Conservation (phyloP, 1,284 basidiomycete species). For the Mycosarcoma maydis region DNA sequence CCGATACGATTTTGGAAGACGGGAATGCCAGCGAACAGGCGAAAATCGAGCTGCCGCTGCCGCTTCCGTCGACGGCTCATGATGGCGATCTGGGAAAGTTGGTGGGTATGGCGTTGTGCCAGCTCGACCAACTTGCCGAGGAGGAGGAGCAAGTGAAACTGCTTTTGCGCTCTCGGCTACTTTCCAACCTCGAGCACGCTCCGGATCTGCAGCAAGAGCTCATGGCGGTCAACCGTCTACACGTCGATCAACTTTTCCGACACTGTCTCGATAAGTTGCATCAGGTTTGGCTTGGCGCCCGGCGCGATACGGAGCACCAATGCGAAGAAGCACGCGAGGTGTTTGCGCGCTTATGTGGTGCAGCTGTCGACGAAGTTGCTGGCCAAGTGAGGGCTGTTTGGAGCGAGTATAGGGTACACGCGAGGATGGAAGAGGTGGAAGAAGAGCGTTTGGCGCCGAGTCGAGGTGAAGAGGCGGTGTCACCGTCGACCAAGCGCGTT, state of each 20-base stretch:
- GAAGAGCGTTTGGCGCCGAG: neutral
- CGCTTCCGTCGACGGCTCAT: neutral
- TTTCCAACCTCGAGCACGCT: constrained; percentile 2
- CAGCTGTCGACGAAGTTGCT: constrained; percentile 29
- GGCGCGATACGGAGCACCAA: neutral
- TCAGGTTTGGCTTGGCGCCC: constrained; percentile 20
- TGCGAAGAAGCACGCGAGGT: constrained; percentile 3
- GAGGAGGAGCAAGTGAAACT: constrained; percentile 13
- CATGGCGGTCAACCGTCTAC: constrained; percentile 2
- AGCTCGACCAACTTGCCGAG: constrained; percentile 20
- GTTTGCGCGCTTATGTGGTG: constrained; percentile 9
- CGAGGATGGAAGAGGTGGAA: neutral
- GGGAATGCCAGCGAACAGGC: constrained; percentile 8
- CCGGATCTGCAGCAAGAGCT: constrained; percentile 1
- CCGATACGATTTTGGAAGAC: constrained; percentile 34
- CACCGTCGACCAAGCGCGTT: constrained; percentile 2
- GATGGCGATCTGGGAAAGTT: neutral
- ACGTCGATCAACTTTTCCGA: constrained; percentile 21
- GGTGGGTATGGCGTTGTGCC: constrained; percentile 22
- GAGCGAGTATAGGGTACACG: constrained; percentile 4
- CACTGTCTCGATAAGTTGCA: constrained; percentile 16
- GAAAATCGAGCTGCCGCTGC: constrained; percentile 15
- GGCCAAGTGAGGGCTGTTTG: constrained; percentile 15
- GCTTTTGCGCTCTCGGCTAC: constrained; percentile 15
- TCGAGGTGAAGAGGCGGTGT: neutral